A percentile compares a stretch with the other conserved stretches of the same genome.
Conservation (phyloP, 1,139 yeast genomes). For the Suhomyces coccinellae region DNA sequence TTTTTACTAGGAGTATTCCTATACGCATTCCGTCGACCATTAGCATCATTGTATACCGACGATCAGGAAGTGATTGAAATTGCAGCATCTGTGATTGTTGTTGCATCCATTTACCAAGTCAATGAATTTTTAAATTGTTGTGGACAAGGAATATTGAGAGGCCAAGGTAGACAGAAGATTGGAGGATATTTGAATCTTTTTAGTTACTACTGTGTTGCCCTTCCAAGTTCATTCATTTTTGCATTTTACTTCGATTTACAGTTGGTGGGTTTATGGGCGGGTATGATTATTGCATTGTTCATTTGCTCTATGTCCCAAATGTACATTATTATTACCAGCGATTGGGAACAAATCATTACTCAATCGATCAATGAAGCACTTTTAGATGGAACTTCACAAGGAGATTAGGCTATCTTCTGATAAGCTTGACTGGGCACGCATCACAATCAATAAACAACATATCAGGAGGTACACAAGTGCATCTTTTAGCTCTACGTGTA, state of each 20-base stretch:
- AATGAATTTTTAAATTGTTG: constrained; percentile 56
- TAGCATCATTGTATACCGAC: constrained; percentile 52
- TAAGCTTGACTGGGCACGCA: too few species aligned
- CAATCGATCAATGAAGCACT: constrained; percentile 44
- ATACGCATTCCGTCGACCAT: constrained; percentile 35
- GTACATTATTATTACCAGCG: constrained; percentile 47
- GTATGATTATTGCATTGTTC: constrained; percentile 56
- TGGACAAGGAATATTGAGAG: constrained; percentile 61
- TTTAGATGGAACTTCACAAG: constrained; percentile 31
- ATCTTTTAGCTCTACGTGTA: too few species aligned
- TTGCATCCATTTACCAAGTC: constrained; percentile 60
- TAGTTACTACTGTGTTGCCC: constrained; percentile 57
- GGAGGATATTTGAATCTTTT: constrained; percentile 61
- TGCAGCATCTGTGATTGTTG: constrained; percentile 53
- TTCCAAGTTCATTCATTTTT: constrained; percentile 56
- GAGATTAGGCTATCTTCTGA: too few species aligned
- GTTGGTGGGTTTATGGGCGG: constrained; percentile 61
- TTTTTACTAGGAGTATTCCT: constrained; percentile 38
- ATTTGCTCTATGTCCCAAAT: constrained; percentile 48
- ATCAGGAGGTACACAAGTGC: too few species aligned
- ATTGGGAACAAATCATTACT: constrained; percentile 57
- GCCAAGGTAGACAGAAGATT: constrained; percentile 67
- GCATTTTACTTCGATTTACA: constrained; percentile 50
- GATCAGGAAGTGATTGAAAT: constrained; percentile 50
- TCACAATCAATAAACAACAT: too few species aligned